Evolutionary conservation across 2,329 filamentous ascomycete genomes (phyloP).

Genomic region (Colletotrichum neosansevieriae): DNA sequence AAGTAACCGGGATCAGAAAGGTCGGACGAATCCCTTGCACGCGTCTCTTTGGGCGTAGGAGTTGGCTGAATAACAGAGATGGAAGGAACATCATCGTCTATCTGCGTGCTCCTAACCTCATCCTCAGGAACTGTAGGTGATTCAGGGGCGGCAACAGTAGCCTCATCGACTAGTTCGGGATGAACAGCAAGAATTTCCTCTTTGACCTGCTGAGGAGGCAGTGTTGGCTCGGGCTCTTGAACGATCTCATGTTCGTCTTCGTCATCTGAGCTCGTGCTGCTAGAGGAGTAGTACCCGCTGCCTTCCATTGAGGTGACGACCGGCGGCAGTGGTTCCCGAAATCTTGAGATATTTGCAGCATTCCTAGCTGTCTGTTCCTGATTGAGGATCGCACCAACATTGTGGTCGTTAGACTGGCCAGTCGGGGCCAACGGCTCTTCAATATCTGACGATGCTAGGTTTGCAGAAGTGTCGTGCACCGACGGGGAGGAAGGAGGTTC

Average conservation of each 20-base stretch:
- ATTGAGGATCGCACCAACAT: conserved; percentile 65
- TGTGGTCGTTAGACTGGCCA: conserved; percentile 71
- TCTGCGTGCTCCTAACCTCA: too few species aligned
- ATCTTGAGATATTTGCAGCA: conserved; percentile 67
- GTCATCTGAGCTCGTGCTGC: conserved; percentile 56
- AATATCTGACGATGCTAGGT: conserved; percentile 24
- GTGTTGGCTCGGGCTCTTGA: conserved; percentile 24
- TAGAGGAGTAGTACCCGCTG: conserved; percentile 72
- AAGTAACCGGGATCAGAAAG: conserved; percentile 52
- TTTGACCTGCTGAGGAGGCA: conserved; percentile 22
- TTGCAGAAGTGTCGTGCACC: conserved; percentile 44
- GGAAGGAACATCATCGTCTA: conserved; percentile 49
- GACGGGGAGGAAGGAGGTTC: conserved; percentile 51
- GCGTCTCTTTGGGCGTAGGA: conserved; percentile 47
- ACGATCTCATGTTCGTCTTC: conserved; percentile 47
- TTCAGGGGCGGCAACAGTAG: not conserved
- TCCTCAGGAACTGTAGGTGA: not conserved
- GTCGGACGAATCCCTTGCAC: conserved; percentile 29
- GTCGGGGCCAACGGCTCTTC: conserved; percentile 49
- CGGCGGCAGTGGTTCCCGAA: conserved; percentile 75
- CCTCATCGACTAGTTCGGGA: not conserved
- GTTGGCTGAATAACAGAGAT: conserved; percentile 61
- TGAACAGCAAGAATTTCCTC: conserved; percentile 30
- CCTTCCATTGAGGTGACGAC: conserved; percentile 78
- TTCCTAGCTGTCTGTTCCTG: conserved; percentile 67